These are phyloP conservation scores for Botrytis byssoidea DNA, from an alignment of 2,329 filamentous ascomycete genomes.

Conservation along the genomic window DNA sequence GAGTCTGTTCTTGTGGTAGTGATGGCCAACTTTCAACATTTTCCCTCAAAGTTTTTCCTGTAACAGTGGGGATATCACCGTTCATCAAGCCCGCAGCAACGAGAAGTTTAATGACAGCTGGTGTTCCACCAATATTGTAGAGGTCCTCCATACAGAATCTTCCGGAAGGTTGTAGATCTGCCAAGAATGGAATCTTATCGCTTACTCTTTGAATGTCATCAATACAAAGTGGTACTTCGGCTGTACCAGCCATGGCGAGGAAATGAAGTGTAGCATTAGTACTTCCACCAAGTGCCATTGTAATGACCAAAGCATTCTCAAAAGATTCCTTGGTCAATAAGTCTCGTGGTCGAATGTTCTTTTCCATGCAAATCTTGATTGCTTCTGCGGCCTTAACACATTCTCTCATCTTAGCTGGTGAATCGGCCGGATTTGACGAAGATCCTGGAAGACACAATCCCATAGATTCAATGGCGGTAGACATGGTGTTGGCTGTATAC, in stretches of 20 bases:
- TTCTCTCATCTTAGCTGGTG: constrained; percentile 69
- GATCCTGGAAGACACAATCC: constrained; percentile 67
- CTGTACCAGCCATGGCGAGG: constrained; percentile 70
- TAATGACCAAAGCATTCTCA: constrained; percentile 71
- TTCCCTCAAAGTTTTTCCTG: constrained; percentile 77
- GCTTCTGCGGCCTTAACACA: constrained; percentile 66
- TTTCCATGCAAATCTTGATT: constrained; percentile 67
- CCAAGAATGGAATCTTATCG: constrained; percentile 69
- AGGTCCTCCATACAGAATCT: constrained; percentile 87
- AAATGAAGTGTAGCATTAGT: constrained; percentile 72
- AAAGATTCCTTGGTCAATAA: constrained; percentile 68
- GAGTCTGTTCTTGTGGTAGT: constrained; percentile 73
- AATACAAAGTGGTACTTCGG: constrained; percentile 50
- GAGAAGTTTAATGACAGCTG: constrained; percentile 80
- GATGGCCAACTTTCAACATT: constrained; percentile 77
- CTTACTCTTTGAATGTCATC: constrained; percentile 63
- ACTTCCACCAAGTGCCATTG: constrained; percentile 69
- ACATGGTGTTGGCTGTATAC: constrained; percentile 79
- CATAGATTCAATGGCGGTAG: constrained; percentile 70
- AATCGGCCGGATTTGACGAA: constrained; percentile 65
- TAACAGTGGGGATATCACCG: constrained; percentile 76
- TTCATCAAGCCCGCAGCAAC: constrained; percentile 74
- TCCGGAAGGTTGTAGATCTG: constrained; percentile 72
- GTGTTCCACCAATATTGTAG: constrained; percentile 81
- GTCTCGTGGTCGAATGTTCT: constrained; percentile 65